phyloP scores from a whole-genome alignment of 306 rosid genomes.

The Citrullus colocynthis region DNA sequence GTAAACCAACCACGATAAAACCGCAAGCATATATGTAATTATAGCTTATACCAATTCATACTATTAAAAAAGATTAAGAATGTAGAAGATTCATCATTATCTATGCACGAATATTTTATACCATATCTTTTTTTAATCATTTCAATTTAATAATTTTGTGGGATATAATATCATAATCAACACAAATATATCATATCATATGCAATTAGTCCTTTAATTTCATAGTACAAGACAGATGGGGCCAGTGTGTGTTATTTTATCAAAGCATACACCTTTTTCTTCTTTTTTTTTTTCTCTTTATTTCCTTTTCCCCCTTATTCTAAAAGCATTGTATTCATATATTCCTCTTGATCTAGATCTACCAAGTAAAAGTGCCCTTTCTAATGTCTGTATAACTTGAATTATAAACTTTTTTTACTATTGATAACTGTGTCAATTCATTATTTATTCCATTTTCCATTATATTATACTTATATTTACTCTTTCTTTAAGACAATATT shows the following conservation, averaged over 20 bases:
- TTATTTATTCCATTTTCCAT: too few species aligned
- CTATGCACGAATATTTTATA: background rate
- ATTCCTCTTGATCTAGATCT: conserved; percentile 47
- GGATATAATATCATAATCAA: background rate
- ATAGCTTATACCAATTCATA: background rate
- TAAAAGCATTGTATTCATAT: conserved; percentile 11
- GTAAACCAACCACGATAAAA: background rate
- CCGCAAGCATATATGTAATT: background rate
- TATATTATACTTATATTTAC: too few species aligned
- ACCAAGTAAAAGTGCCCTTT: conserved; percentile 15
- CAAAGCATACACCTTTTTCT: background rate
- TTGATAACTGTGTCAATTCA: too few species aligned
- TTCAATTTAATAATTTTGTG: background rate
- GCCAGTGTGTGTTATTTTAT: background rate
- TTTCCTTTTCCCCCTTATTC: background rate
- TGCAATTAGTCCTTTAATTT: background rate
- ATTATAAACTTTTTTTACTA: too few species aligned
- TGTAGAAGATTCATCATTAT: background rate
- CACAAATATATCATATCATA: background rate
- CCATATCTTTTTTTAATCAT: background rate
- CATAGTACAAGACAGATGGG: background rate
- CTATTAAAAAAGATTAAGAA: background rate
- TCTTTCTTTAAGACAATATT: too few species aligned
- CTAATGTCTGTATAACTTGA: background rate
- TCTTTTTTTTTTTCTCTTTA: background rate